Evolutionary conservation across 2,329 filamentous ascomycete species (phyloP), one percentile per base, ranked within the genome.

Genomic region (Onygenales sp.): DNA sequence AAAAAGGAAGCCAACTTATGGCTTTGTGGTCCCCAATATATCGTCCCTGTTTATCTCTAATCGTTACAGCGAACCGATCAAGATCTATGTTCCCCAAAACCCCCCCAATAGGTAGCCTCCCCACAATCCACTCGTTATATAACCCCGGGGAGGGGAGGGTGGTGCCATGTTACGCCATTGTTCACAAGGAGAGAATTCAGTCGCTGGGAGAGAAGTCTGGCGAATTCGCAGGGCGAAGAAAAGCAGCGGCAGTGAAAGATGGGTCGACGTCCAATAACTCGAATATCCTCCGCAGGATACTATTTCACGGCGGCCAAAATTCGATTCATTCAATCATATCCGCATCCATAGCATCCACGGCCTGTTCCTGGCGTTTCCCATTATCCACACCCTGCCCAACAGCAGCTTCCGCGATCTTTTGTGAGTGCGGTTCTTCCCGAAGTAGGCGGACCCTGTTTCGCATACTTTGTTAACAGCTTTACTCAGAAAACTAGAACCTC

Each of bases 371-470:
- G 57, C 70, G 67, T 56, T 67, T 62, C 58, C 81, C 81, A 67
- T 90, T 90, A 66, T 90, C 85, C 34, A 82, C 84, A 52, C 79
- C 76, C 53, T 91, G 72, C 40, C 88, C 88, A 37, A 85, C 76
- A 0, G 86, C 89, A 13, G 87, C 88, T 65, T 95, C 88, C 34
- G 91, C 88, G 61, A 91, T 83, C 65, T 88, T 87, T 65, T 95
- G 89, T 4, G 85, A 85, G 70, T 95, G 93, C 8, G 89, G 87
- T 62, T 88, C 88, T 64, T 94, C 89, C 58, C 83, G 82, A 56
- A 98, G 74, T 63, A 88, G 80, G 68, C 90, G 89, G 52, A 95
- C 73, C 67, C 92, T 95, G 50, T 42, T 33, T 17, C 39, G 27
- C 34, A 42, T 42, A 33, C n/a, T 33, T 9, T 40, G 56, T 37